Percentiles rank a stretch among this genome's conserved stretches.
Conservation (phyloP, 2,329 filamentous ascomycete species). For the Stachybotrys chartarum region DNA sequence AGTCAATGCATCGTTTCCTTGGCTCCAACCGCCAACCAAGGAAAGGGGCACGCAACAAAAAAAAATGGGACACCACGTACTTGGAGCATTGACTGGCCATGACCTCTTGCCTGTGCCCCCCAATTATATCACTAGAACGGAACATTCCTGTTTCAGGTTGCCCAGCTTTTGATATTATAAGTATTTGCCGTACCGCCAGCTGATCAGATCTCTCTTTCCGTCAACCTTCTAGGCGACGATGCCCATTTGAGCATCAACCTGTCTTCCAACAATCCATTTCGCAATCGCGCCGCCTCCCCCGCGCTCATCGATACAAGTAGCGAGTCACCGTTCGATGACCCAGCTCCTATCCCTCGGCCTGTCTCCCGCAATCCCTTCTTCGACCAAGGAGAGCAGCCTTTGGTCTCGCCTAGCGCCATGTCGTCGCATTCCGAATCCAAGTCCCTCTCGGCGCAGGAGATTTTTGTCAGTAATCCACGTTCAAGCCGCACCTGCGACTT, state of each 20-base stretch:
- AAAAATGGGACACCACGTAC: neutral
- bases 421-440: constrained; percentile 36
- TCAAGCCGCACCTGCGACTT: neutral
- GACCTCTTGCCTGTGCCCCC: neutral
- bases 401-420: constrained; percentile 42
- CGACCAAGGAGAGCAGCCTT: constrained; percentile 40
- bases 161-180: neutral
- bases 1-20: neutral
- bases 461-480: constrained; percentile 59
- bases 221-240: constrained; percentile 16
- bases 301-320: constrained; percentile 23
- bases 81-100: neutral
- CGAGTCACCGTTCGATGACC: constrained; percentile 49
- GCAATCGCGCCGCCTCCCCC: constrained; percentile 64
- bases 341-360: constrained; percentile 42
- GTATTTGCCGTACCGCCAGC: constrained; percentile 3
- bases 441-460: constrained; percentile 55
- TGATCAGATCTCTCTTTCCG: constrained; percentile 11
- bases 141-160: neutral
- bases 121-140: neutral
- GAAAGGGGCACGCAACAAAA: neutral
- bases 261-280: constrained; percentile 76
- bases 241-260: constrained; percentile 55
- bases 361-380: constrained; percentile 72
- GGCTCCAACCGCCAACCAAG: neutral